Evolutionary conservation across 164 flowering plant species (phyloP).

Genomic region (Liquidambar formosana): DNA sequence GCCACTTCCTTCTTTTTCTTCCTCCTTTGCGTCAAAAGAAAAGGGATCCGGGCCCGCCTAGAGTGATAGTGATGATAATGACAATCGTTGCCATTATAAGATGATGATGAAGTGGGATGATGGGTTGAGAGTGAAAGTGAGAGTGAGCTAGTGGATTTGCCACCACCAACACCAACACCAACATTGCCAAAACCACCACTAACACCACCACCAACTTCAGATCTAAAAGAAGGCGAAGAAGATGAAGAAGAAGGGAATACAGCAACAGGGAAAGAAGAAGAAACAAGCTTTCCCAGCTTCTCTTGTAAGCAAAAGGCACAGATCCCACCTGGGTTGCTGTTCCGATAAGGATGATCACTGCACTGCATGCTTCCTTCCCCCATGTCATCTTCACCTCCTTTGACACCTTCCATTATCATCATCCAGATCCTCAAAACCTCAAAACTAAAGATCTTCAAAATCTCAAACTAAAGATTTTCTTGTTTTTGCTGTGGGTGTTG

Average conservation of each 20-base stretch:
- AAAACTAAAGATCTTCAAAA: not conserved
- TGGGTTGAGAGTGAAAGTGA: too few species aligned
- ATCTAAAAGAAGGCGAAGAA: conserved; percentile 45
- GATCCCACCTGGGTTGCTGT: conserved; percentile 59
- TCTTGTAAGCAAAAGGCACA: conserved; percentile 73
- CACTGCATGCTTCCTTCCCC: conserved; percentile 52
- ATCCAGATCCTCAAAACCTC: not conserved
- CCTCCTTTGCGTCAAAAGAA: conserved; percentile 28
- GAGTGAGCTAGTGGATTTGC: not conserved
- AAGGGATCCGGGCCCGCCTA: conserved; percentile 27
- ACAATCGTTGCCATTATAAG: not conserved
- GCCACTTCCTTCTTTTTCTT: conserved; percentile 25
- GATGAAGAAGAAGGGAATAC: conserved; percentile 27
- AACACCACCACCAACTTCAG: conserved; percentile 19
- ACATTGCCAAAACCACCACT: too few species aligned
- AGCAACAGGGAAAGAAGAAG: conserved; percentile 31
- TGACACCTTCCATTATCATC: not conserved
- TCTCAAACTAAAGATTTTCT: not conserved
- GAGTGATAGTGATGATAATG: conserved; percentile 2
- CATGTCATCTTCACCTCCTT: conserved; percentile 19
- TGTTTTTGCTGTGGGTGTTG: too few species aligned
- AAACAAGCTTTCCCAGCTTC: conserved; percentile 66
- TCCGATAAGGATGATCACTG: conserved; percentile 52
- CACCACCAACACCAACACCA: not conserved
- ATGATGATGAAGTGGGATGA: not conserved